Conservation (phyloP, 2,329 filamentous ascomycete genomes). For the Cercospora sesami region DNA sequence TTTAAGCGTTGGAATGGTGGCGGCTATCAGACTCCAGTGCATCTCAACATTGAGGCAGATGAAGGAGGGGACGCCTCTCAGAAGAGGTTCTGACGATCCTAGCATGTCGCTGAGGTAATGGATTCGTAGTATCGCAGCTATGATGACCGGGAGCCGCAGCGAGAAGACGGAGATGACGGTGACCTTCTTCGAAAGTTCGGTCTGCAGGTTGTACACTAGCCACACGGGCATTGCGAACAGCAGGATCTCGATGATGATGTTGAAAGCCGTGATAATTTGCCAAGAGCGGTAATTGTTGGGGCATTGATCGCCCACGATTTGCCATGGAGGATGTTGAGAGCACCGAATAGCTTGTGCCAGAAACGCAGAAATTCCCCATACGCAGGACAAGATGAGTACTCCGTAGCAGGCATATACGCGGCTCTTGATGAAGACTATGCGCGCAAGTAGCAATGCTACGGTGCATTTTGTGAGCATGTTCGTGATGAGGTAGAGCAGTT, state of each 20-base stretch:
- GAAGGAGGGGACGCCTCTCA: slow-evolving; percentile 26
- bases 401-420: slow-evolving; percentile 26
- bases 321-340: slow-evolving; percentile 21
- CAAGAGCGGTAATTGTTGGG: slow-evolving; percentile 19
- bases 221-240: slow-evolving; percentile 30
- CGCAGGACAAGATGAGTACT: slow-evolving; percentile 19
- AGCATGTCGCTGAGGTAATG: slow-evolving; percentile 21
- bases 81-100: slow-evolving; percentile 21
- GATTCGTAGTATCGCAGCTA: slow-evolving; percentile 23
- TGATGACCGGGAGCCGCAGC: slow-evolving; percentile 26
- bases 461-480: slow-evolving; percentile 29
- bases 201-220: slow-evolving; percentile 30
- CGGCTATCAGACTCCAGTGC: slow-evolving; percentile 31
- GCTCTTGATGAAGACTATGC: slow-evolving; percentile 30
- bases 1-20: slow-evolving; percentile 30
- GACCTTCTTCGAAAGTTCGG: slow-evolving; percentile 23
- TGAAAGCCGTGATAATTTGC: slow-evolving; percentile 29
- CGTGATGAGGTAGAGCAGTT: slow-evolving; percentile 29
- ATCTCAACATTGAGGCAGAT: slow-evolving; percentile 32
- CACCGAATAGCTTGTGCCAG: slow-evolving; percentile 25
- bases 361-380: slow-evolving; percentile 27
- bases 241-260: slow-evolving; percentile 27
- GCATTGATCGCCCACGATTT: slow-evolving; percentile 26
- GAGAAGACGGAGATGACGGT: slow-evolving; percentile 29
- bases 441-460: slow-evolving; percentile 30